These are phyloP conservation scores for Apiospora hydei DNA, from an alignment of 2,329 filamentous ascomycete species.

Conservation along the genomic window DNA sequence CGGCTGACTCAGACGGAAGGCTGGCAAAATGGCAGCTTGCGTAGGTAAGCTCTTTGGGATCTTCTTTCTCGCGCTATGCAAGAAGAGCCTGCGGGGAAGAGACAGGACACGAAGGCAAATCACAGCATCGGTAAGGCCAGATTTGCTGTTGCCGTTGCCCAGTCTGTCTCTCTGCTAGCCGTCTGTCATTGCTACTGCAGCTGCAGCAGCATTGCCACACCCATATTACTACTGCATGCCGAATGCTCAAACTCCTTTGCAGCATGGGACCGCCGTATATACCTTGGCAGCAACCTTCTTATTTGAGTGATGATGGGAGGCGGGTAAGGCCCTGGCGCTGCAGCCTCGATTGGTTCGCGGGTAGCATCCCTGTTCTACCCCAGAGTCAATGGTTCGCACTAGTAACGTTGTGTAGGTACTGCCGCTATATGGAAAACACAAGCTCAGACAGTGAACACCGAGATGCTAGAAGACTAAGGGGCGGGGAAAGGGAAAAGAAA, in stretches of 20 bases:
- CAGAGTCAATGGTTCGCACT: background rate
- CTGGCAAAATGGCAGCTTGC: background rate
- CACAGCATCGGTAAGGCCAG: background rate
- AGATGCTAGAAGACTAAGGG: background rate
- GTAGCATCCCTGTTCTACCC: background rate
- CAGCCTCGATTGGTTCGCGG: background rate
- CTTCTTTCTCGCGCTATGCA: background rate
- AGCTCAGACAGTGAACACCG: background rate
- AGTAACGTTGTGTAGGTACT: background rate
- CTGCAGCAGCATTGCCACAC: conserved; percentile 1
- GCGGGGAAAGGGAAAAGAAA: background rate
- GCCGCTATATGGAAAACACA: background rate
- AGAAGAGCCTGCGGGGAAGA: background rate
- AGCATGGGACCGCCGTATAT: background rate
- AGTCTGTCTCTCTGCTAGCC: too few species aligned
- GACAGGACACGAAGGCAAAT: background rate
- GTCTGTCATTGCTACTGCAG: background rate
- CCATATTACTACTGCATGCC: background rate
- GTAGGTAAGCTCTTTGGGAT: background rate
- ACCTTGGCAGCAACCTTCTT: background rate
- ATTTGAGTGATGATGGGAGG: conserved; percentile 20
- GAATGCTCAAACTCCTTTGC: background rate
- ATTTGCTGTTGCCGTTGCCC: background rate
- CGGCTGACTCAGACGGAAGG: background rate
- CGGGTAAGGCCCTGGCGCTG: background rate